A percentile compares a stretch with the other conserved stretches of the same genome.
Conservation (phyloP, 139 green algal genomes). For the Chlamydomonas sp. region DNA sequence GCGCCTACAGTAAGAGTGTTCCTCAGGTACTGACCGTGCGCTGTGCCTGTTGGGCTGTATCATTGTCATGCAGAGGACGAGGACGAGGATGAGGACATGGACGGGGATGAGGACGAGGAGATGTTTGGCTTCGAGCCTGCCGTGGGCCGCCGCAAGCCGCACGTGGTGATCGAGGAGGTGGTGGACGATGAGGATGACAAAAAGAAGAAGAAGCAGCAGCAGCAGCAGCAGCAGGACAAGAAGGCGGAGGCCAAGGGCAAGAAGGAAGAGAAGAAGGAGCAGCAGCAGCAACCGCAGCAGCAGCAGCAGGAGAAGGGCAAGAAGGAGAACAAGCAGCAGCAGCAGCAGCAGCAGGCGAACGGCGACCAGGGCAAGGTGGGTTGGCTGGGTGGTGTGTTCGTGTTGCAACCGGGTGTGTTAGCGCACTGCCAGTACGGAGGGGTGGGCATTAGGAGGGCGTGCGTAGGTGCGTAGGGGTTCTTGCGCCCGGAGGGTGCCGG, state of each 20-base stretch:
- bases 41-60: neutral
- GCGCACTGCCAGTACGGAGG: too few species aligned
- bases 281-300: conserved; percentile 46
- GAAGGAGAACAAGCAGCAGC: conserved; percentile 21
- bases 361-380: conserved; percentile 14
- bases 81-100: conserved; percentile 8
- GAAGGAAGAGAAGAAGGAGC: conserved; percentile 36
- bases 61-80: conserved; percentile 5
- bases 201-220: conserved; percentile 43
- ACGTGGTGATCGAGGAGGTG: conserved; percentile 71
- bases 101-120: conserved; percentile 17
- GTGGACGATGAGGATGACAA: conserved; percentile 40
- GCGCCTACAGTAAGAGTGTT: neutral
- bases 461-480: too few species aligned
- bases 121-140: conserved; percentile 18
- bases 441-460: too few species aligned
- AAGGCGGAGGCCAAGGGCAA: conserved; percentile 36
- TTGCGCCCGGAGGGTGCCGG: too few species aligned
- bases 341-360: neutral
- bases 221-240: conserved; percentile 35
- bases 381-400: neutral
- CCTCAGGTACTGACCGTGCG: neutral
- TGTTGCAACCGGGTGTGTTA: too few species aligned
- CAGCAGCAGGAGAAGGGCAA: conserved; percentile 35
- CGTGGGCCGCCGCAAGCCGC: conserved; percentile 23